These are phyloP conservation scores for Leptosphaerulina australis DNA, from an alignment of 2,329 filamentous ascomycete species.

Conservation along the genomic window DNA sequence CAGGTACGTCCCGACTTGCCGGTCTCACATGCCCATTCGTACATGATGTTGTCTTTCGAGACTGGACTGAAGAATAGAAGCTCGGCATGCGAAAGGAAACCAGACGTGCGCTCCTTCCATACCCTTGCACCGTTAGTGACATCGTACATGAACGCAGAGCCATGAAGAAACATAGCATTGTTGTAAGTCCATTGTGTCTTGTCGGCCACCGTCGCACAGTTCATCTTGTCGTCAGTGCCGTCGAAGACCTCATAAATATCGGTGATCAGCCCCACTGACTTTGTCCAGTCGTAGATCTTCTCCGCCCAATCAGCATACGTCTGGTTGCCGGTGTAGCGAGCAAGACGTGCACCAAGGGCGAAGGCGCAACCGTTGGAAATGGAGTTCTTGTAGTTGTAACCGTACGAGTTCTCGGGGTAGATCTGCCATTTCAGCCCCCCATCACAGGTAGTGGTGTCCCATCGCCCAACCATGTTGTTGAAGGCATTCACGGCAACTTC, in stretches of 20 bases:
- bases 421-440: slow-evolving; percentile 86
- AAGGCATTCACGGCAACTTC: slow-evolving; percentile 73
- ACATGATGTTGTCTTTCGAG: slow-evolving; percentile 62
- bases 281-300: slow-evolving; percentile 66
- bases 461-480: slow-evolving; percentile 71
- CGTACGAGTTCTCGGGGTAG: slow-evolving; percentile 71
- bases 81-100: slow-evolving; percentile 60
- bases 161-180: slow-evolving; percentile 60
- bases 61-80: slow-evolving; percentile 61
- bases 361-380: slow-evolving; percentile 85
- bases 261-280: slow-evolving; percentile 57
- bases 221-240: slow-evolving; percentile 58
- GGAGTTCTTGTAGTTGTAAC: slow-evolving; percentile 82
- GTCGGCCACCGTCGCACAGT: slow-evolving; percentile 58
- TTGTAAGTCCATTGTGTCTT: slow-evolving; percentile 65
- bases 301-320: slow-evolving; percentile 66
- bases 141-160: slow-evolving; percentile 64
- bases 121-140: slow-evolving; percentile 49
- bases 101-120: slow-evolving; percentile 66
- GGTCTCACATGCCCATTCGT: slow-evolving; percentile 71
- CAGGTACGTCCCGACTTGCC: slow-evolving; percentile 55
- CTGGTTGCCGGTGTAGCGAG: slow-evolving; percentile 69
- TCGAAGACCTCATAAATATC: slow-evolving; percentile 61
- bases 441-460: slow-evolving; percentile 70
- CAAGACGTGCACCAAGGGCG: slow-evolving; percentile 76